Conservation (phyloP, 2,329 filamentous ascomycete species). For the Metarhizium anisopliae region DNA sequence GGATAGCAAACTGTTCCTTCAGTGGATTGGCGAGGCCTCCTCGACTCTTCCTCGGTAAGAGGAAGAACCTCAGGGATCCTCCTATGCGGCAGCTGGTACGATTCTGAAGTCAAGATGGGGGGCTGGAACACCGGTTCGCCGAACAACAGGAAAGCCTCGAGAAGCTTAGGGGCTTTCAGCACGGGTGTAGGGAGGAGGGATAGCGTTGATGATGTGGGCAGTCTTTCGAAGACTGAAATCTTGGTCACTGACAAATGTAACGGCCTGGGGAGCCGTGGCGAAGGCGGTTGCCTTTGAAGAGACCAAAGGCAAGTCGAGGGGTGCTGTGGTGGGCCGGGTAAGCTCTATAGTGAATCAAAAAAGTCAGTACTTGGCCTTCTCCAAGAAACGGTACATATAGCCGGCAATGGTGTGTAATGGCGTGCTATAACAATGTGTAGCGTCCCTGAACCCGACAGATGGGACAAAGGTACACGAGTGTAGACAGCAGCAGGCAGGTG, state of each 20-base stretch:
- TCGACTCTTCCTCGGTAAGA: slow-evolving; percentile 99
- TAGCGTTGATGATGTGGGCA: slow-evolving; percentile 58
- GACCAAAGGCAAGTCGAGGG: slow-evolving; percentile 51
- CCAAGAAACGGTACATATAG: neutral
- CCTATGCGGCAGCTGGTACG: slow-evolving; percentile 99
- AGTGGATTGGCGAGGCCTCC: slow-evolving; percentile 90
- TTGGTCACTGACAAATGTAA: slow-evolving; percentile 55
- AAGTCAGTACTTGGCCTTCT: neutral
- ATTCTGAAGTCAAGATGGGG: slow-evolving; percentile 48
- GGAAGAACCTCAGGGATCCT: slow-evolving; percentile 97
- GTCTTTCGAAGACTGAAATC: slow-evolving; percentile 59
- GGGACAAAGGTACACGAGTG: neutral
- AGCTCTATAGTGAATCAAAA: neutral
- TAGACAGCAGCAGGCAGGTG: neutral
- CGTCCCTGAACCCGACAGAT: neutral
- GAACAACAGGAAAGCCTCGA: slow-evolving; percentile 43
- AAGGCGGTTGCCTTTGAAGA: slow-evolving; percentile 49
- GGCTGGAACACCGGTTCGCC: slow-evolving; percentile 36
- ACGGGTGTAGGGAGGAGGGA: slow-evolving; percentile 48
- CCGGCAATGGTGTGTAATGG: neutral
- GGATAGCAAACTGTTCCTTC: slow-evolving; percentile 86
- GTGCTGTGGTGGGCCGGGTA: neutral
- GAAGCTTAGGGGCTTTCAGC: slow-evolving; percentile 36
- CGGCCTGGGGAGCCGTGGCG: slow-evolving; percentile 57
- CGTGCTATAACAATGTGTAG: neutral